Percentiles rank a stretch among this genome's conserved stretches.
Conservation (phyloP, 345 rosid genomes). For the Heritiera fomes region DNA sequence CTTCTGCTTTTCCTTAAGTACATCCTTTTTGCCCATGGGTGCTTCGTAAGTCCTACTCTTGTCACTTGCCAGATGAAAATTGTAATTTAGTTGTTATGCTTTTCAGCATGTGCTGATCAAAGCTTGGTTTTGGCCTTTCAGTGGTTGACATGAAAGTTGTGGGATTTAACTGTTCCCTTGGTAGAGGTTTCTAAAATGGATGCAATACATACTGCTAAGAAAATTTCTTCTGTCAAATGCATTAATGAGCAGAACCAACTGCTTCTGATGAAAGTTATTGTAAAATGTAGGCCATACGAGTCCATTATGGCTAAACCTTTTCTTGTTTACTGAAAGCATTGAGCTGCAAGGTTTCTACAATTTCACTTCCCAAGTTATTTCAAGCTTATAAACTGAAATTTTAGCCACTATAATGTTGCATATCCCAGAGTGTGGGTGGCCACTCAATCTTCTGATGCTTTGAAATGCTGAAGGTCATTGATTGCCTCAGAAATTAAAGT, state of each 20-base stretch:
- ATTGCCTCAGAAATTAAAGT: slow-evolving; percentile 1
- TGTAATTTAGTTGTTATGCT: neutral
- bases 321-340: neutral
- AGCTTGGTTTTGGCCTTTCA: slow-evolving; percentile 6
- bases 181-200: slow-evolving; percentile 11
- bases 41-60: neutral
- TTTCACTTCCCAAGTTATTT: neutral
- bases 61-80: neutral
- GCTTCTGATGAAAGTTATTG: neutral
- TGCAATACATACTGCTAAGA: neutral
- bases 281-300: neutral
- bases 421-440: neutral
- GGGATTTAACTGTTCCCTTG: neutral
- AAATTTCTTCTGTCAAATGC: neutral
- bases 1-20: neutral
- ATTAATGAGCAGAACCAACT: neutral
- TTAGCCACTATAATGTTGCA: neutral
- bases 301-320: neutral
- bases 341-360: neutral
- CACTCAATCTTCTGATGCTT: slow-evolving; percentile 7
- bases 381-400: neutral
- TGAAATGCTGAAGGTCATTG: neutral
- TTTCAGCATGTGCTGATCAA: slow-evolving; percentile 9
- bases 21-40: neutral
- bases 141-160: neutral